Base-by-base conservation (phyloP, 1,284 basidiomycete genomes). In the Ustilago sp. region DNA sequence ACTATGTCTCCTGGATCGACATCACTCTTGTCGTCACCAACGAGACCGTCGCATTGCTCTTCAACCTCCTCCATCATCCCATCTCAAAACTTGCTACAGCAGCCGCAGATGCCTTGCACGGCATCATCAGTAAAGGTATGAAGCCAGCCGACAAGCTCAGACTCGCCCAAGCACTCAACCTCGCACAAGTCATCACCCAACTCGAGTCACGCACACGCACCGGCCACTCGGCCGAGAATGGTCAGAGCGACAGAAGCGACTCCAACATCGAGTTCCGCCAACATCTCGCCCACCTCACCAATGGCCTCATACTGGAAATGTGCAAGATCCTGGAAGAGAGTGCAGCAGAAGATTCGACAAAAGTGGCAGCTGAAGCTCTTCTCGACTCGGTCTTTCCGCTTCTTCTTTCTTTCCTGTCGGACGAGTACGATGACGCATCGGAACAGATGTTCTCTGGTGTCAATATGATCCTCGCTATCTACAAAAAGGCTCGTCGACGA, bases 1-100 rank as follows among this genome's bases (percentile, higher is more conserved):
- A 95, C 48, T 99, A 98, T 87, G 94, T 94, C 76, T 94, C 95
- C 9, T 99, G 97, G 97, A 93, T 99, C 81, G 98, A 99, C 85
- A 95, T 99, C 83, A 93, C 94, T 81, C 89, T 99, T 66, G 94
- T 97, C 35, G 92, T 99, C 71, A 98, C 95, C 1, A 94, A 93
- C 28, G 91, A 91, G 11, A 95, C 95, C 0, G 91, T 99, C 34
- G 91, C 92, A 7, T 88, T 99, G 54, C 89, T 98, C 56, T 96
- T 95, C 86, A 91, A 89, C 48, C 89, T 97, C 34, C 90, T 99
- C 50, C 92, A 92, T n/a, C 81, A 85, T 39, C 62, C 79, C 48
- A 67, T 93, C 23, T 89, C 92, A 1, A 92, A 98, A 74, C 64
- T 86, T 50, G 93, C 95, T 39, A 88, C 94, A 17, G 93, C 94